These are phyloP conservation scores for Aspergillus homomorphus DNA, from an alignment of 495 filamentous ascomycete genomes.

Conservation along the genomic window DNA sequence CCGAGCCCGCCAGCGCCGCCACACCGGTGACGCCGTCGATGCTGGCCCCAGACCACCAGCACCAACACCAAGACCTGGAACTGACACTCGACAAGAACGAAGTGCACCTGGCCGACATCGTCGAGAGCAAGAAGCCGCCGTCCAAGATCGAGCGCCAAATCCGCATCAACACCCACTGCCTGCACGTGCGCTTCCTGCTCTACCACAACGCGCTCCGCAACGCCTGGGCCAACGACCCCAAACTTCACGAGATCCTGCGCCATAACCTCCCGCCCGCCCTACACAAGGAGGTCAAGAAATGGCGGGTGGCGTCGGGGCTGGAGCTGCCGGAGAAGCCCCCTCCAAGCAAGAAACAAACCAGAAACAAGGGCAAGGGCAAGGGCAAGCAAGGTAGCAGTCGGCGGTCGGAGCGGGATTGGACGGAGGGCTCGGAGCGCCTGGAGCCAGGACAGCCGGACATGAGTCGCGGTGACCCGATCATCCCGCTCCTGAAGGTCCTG, in stretches of 20 bases:
- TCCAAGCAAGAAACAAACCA: slow-evolving; percentile 1
- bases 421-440: slow-evolving; percentile 61
- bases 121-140: slow-evolving; percentile 78
- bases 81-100: slow-evolving; percentile 67
- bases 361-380: slow-evolving; percentile 43
- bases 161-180: slow-evolving; percentile 71
- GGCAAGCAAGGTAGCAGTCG: slow-evolving; percentile 26
- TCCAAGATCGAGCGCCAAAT: slow-evolving; percentile 79
- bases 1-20: slow-evolving; percentile 29
- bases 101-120: slow-evolving; percentile 51
- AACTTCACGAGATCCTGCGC: slow-evolving; percentile 73
- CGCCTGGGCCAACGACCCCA: slow-evolving; percentile 75
- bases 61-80: slow-evolving; percentile 60
- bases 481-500: slow-evolving; percentile 72
- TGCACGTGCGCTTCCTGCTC: slow-evolving; percentile 85
- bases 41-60: slow-evolving; percentile 24
- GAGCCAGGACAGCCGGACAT: slow-evolving; percentile 68
- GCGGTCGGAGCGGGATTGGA: slow-evolving; percentile 68
- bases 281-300: slow-evolving; percentile 71
- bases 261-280: slow-evolving; percentile 63
- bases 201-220: slow-evolving; percentile 89
- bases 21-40: slow-evolving; percentile 23
- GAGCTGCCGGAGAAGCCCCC: slow-evolving; percentile 39
- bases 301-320: slow-evolving; percentile 65
- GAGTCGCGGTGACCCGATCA: slow-evolving; percentile 77